Evolutionary conservation across 768 basidiomycete species (phyloP), one percentile per base, ranked within the genome.

Genomic region (Termitomyces sp.): DNA sequence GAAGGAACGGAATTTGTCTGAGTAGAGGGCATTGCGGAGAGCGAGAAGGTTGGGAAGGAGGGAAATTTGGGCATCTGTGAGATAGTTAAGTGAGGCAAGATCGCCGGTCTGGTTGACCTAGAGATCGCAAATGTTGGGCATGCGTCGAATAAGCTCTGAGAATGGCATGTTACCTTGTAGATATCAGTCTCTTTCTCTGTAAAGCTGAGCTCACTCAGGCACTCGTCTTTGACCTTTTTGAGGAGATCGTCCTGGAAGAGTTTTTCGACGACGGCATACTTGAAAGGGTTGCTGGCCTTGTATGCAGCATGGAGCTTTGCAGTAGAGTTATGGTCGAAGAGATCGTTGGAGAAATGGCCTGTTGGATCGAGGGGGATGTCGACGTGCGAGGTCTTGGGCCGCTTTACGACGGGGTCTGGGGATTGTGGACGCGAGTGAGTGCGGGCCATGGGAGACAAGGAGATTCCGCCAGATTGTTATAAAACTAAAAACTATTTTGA

Each of bases 101-200:
- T 98, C 96, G 64, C 95, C 95, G 0, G 96, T 97, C 78, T 98
- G 96, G 73, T 95, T 89, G 67, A 98, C 89, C 95, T 98, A 65
- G 46, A 43, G 30, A 47, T 41, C 35, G 58, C 56, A 35, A 41
- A 57, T 43, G 43, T 59, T 49, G 59, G 49, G 28, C 43, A 40
- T 43, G 2, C 57, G 60, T 57, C 61, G 50, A 47, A n/a, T 28
- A 56, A 58, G 43, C 44, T 38, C 50, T 28, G 41, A 48, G 53
- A 47, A 51, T 50, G 57, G 49, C 36, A 38, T 49, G 57, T 51
- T 61, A 90, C 92, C 86, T 92, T 94, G 84, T 98, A 98, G 64
- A 98, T 98, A 69, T 98, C 96, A 2, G 96, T 98, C 79, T 98
- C 92, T 75, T 97, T 98, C 76, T 94, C 88, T 3, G 89, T 82